A percentile compares a stretch with the other conserved stretches of the same genome.
phyloP scores from a whole-genome alignment of 768 basidiomycete species.

The Psilocybe tampanensis region DNA sequence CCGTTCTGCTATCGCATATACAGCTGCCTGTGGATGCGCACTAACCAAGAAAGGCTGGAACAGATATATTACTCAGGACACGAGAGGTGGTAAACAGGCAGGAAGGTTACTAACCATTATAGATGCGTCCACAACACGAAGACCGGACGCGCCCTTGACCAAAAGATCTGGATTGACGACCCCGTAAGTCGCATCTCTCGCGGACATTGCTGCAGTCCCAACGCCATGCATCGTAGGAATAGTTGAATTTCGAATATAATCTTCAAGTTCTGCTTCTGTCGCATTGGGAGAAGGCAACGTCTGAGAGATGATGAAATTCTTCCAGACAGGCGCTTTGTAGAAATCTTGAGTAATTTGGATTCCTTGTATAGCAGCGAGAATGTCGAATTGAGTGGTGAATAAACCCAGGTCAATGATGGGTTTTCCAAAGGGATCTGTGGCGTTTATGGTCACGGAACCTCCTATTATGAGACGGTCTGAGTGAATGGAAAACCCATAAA shows the following conservation, averaged over 20 bases:
- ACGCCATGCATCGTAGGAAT: background rate
- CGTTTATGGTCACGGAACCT: background rate
- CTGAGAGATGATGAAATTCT: background rate
- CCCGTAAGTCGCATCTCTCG: background rate
- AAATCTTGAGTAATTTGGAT: slow-evolving; percentile 1
- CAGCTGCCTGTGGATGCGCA: background rate
- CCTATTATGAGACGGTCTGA: background rate
- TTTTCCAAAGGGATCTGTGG: background rate
- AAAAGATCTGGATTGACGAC: background rate
- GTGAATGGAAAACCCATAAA: background rate
- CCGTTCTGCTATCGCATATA: background rate
- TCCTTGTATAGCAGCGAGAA: slow-evolving; percentile 8
- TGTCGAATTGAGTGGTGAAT: slow-evolving; percentile 1
- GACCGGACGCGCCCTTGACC: background rate
- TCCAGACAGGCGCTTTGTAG: slow-evolving; percentile 1
- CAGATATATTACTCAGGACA: no score
- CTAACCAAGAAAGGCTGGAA: background rate
- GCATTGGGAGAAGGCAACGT: background rate
- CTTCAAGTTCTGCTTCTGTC: background rate
- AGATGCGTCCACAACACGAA: slow-evolving; percentile 3
- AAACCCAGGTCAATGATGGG: slow-evolving; percentile 4
- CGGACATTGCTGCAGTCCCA: background rate
- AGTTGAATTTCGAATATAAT: slow-evolving; percentile 2
- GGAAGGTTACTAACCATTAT: background rate
- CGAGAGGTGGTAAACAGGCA: no score